Percentiles rank a stretch among this genome's conserved stretches.
These are phyloP conservation scores for Trametes punicea DNA, from an alignment of 768 basidiomycete genomes.

Conservation along the genomic window DNA sequence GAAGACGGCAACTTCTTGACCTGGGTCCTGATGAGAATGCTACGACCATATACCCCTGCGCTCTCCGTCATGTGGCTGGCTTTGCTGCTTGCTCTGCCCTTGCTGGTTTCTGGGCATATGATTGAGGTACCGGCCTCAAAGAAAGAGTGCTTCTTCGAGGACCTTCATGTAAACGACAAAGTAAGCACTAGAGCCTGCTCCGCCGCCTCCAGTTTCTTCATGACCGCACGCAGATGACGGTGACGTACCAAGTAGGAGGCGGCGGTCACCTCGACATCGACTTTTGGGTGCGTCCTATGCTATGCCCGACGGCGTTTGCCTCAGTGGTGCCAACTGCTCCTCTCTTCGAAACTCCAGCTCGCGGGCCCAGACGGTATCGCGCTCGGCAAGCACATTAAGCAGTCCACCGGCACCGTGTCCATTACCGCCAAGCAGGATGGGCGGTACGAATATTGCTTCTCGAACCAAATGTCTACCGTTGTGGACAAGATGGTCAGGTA, in stretches of 20 bases:
- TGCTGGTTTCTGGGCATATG: slow-evolving; percentile 56
- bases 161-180: slow-evolving; percentile 88
- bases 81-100: slow-evolving; percentile 32
- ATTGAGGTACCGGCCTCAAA: slow-evolving; percentile 73
- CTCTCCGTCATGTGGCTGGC: slow-evolving; percentile 42
- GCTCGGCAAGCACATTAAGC: slow-evolving; percentile 76
- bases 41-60: slow-evolving; percentile 36
- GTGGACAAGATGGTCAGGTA: slow-evolving; percentile 95
- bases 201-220: not conserved
- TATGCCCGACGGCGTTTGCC: not conserved
- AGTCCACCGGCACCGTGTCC: slow-evolving; percentile 85
- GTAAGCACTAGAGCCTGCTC: slow-evolving; percentile 36
- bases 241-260: slow-evolving; percentile 97
- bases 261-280: slow-evolving; percentile 97
- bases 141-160: slow-evolving; percentile 96
- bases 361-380: slow-evolving; percentile 67
- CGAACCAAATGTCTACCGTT: slow-evolving; percentile 96
- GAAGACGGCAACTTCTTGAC: not conserved
- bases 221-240: slow-evolving; percentile 74
- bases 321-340: slow-evolving; percentile 15
- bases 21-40: slow-evolving; percentile 31
- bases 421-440: slow-evolving; percentile 88
- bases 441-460: slow-evolving; percentile 94
- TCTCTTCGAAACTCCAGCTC: slow-evolving; percentile 48
- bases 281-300: slow-evolving; percentile 71